Evolutionary conservation across 257 asterid genomes (phyloP).

Genomic region (Solanum sitiens): DNA sequence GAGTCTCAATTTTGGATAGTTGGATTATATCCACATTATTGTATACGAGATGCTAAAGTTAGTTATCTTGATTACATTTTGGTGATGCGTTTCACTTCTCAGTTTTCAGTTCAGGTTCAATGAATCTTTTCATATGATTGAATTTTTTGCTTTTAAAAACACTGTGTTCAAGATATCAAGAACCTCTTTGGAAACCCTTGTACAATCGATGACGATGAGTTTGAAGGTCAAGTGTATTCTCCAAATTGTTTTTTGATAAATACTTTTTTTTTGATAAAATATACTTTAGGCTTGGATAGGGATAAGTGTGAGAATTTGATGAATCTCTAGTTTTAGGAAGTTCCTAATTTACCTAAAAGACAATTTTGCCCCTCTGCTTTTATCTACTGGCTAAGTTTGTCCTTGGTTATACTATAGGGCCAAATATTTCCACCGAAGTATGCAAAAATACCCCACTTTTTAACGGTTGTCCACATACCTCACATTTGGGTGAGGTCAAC

Average conservation of each 20-base stretch:
- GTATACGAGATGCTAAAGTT: neutral
- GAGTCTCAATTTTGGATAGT: neutral
- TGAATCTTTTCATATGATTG: neutral
- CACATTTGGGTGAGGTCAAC: neutral
- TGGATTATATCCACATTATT: neutral
- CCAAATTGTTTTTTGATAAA: neutral
- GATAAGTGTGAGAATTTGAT: neutral
- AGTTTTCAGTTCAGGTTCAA: neutral
- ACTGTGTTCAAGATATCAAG: neutral
- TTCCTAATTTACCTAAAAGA: neutral
- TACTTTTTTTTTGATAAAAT: too few species aligned
- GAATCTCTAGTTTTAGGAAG: neutral
- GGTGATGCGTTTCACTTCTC: neutral
- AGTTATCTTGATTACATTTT: neutral
- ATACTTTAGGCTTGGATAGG: neutral
- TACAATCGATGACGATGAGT: neutral
- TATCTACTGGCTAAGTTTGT: neutral
- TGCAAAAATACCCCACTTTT: neutral
- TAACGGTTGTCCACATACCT: neutral
- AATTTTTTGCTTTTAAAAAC: neutral
- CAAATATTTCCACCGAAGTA: neutral
- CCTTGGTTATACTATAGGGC: neutral
- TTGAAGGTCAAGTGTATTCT: neutral
- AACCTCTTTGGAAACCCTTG: neutral
- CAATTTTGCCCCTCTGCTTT: neutral